Percentiles rank a stretch among this genome's conserved stretches.
Conservation (phyloP, 345 rosid genomes). For the Corchorus capsularis region DNA sequence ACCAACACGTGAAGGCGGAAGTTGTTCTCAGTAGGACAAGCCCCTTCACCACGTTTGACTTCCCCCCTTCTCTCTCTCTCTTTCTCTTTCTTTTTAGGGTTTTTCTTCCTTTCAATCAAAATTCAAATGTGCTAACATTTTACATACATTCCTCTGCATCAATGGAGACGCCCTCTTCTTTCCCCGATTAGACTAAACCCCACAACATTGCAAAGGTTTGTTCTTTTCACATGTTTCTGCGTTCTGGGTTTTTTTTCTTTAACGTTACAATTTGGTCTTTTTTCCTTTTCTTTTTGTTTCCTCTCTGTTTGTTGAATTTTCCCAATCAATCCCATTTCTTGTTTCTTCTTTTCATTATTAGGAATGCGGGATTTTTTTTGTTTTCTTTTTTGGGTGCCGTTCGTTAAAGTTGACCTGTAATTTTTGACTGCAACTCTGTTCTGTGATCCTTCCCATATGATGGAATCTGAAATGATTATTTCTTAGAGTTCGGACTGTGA, state of each 20-base stretch:
- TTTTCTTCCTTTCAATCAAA: not conserved
- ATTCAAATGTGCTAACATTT: not conserved
- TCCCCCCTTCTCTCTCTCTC: not conserved
- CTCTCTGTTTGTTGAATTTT: not conserved
- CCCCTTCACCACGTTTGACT: slow-evolving; percentile 23
- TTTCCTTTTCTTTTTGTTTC: not conserved
- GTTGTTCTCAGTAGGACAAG: slow-evolving; percentile 13
- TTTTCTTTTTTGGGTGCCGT: not conserved
- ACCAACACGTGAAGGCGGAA: slow-evolving; percentile 17
- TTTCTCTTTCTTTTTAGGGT: slow-evolving; percentile 3
- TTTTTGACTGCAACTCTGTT: not conserved
- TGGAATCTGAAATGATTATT: slow-evolving; percentile 7
- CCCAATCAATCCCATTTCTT: not conserved
- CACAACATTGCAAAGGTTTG: not conserved
- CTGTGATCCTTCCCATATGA: not conserved
- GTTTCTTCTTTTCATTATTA: not conserved
- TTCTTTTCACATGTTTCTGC: not conserved
- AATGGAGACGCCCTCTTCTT: not conserved
- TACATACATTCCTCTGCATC: not conserved
- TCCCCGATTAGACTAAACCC: not conserved
- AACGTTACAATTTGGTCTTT: not conserved
- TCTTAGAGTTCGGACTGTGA: not conserved
- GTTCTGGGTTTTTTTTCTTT: not conserved
- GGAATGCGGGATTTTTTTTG: not conserved
- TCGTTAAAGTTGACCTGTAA: not conserved